Evolutionary conservation across 805 yeast genomes (phyloP).

Genomic region (Clavispora fructus): DNA sequence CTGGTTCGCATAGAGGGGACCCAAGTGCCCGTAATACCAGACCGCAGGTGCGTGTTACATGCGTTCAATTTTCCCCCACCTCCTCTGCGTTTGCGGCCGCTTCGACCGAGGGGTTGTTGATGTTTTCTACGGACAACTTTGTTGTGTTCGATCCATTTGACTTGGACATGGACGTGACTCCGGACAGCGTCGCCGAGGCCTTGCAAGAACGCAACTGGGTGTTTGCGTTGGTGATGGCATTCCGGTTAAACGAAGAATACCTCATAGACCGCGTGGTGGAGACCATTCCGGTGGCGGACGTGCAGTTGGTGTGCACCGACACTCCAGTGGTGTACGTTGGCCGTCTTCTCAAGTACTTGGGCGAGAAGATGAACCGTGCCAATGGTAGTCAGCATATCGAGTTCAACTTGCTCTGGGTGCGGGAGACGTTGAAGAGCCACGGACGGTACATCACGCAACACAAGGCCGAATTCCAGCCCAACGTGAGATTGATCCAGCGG

Average conservation of each 20-base stretch:
- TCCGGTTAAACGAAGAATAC: slow-evolving; percentile 79
- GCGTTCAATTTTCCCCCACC: slow-evolving; percentile 82
- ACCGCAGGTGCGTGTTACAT: slow-evolving; percentile 79
- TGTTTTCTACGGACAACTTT: slow-evolving; percentile 73
- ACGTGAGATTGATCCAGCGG: slow-evolving; percentile 66
- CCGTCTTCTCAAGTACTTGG: slow-evolving; percentile 64
- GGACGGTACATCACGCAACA: slow-evolving; percentile 67
- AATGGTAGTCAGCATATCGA: slow-evolving; percentile 76
- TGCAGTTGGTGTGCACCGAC: slow-evolving; percentile 59
- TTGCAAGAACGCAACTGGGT: slow-evolving; percentile 58
- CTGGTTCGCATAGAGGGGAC: slow-evolving; percentile 81
- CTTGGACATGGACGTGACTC: slow-evolving; percentile 87
- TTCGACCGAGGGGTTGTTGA: slow-evolving; percentile 85
- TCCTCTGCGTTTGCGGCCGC: slow-evolving; percentile 90
- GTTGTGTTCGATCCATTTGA: slow-evolving; percentile 90
- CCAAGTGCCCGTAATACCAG: slow-evolving; percentile 67
- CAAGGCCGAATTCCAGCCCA: slow-evolving; percentile 57
- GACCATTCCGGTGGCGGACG: slow-evolving; percentile 62
- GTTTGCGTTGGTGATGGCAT: slow-evolving; percentile 84
- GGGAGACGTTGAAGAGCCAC: slow-evolving; percentile 60
- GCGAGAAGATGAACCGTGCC: slow-evolving; percentile 45
- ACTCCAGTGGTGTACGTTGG: slow-evolving; percentile 75
- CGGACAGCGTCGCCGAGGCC: slow-evolving; percentile 62
- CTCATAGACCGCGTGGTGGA: slow-evolving; percentile 73
- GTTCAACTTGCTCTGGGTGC: slow-evolving; percentile 78